These are phyloP conservation scores for Prototheca wickerhamii DNA, from an alignment of 163 green algal species.

Conservation along the genomic window DNA sequence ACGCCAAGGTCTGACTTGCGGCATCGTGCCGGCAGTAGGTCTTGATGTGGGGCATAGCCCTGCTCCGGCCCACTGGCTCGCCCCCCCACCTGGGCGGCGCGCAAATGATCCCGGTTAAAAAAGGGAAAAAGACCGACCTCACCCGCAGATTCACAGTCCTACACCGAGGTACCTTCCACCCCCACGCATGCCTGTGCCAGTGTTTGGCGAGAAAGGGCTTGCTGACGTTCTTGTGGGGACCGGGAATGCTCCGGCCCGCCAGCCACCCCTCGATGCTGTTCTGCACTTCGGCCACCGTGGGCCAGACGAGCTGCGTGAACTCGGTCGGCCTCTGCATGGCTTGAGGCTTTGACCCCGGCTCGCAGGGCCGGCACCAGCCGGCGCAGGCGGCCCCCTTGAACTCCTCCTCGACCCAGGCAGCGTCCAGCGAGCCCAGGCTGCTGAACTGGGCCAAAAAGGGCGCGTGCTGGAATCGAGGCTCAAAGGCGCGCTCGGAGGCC, in stretches of 20 bases:
- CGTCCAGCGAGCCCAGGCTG: constrained; percentile 53
- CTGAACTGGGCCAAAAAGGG: constrained; percentile 62
- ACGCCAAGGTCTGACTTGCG: constrained; percentile 35
- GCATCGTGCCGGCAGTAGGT: constrained; percentile 37
- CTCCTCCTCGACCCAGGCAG: constrained; percentile 53
- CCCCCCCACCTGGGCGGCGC: constrained; percentile 46
- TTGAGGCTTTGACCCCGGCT: background rate
- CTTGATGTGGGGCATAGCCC: constrained; percentile 80
- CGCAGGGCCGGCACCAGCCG: constrained; percentile 14
- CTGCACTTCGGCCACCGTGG: constrained; percentile 56
- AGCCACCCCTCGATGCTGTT: constrained; percentile 61
- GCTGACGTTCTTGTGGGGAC: constrained; percentile 43
- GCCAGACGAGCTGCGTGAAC: constrained; percentile 57
- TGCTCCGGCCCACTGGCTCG: constrained; percentile 32
- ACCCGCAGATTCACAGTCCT: background rate
- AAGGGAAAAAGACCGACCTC: background rate
- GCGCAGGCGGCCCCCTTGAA: constrained; percentile 42
- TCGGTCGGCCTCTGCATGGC: background rate
- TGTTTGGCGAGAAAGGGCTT: constrained; percentile 44
- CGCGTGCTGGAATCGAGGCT: too few species aligned
- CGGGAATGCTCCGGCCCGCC: constrained; percentile 56
- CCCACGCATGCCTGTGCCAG: background rate
- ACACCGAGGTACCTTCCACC: background rate
- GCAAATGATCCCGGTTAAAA: too few species aligned
- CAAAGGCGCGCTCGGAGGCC: too few species aligned